A percentile compares a stretch with the other conserved stretches of the same genome.
Conservation (phyloP, 441 rosid species). For the Syzygium syzygioides region DNA sequence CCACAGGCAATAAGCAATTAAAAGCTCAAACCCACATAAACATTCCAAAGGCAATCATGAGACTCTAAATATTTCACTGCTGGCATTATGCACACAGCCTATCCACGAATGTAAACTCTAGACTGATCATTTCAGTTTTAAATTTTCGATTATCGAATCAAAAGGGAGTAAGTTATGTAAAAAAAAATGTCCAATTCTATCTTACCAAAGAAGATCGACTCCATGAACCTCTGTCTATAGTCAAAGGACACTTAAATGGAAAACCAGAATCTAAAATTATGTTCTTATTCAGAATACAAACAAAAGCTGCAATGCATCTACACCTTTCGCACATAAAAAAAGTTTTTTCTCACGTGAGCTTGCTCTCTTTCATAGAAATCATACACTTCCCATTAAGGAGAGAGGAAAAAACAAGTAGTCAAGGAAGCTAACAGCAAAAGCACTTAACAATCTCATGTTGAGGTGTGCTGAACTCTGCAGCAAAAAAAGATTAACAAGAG, state of each 20-base stretch:
- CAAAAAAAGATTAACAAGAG: neutral
- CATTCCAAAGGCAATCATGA: neutral
- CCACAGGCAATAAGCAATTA: slow-evolving; percentile 6
- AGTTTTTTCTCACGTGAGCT: neutral
- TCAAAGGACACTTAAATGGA: neutral
- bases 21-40: neutral
- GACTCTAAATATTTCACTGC: neutral
- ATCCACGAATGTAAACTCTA: neutral
- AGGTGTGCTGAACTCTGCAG: neutral
- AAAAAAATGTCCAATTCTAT: neutral
- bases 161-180: neutral
- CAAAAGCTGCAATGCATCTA: neutral
- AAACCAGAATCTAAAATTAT: neutral
- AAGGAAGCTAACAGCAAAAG: neutral
- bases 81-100: neutral
- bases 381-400: neutral
- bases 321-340: neutral
- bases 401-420: neutral
- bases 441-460: neutral
- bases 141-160: neutral
- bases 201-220: neutral
- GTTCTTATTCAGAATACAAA: neutral
- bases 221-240: neutral
- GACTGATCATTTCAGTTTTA: neutral
- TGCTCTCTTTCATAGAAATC: neutral